Base-by-base conservation (phyloP, 2,329 filamentous ascomycete genomes). In the Aspergillus aculeatus region DNA sequence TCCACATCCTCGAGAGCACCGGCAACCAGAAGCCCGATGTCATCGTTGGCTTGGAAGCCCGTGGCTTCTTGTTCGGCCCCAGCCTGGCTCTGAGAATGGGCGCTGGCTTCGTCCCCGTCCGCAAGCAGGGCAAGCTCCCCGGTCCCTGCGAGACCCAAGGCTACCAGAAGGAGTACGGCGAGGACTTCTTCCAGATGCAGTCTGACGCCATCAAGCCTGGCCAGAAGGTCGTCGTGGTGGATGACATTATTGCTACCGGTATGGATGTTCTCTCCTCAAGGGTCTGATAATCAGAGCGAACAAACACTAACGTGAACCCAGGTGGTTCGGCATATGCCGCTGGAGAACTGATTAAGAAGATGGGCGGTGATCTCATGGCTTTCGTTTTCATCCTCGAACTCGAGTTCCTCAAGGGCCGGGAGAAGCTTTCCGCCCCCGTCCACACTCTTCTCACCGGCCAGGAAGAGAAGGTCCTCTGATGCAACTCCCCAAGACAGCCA, bases 201-300 rank as follows among this genome's bases (percentile, higher is more conserved):
- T 82, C 85, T 67, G 92, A 90, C 77, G 89, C 89, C 49, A 88
- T 99, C 71, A 88, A 90, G 80, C 83, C 86, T 54, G 93, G 93
- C 38, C 91, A 96, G 81, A 93, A 89, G 77, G 94, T 96, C 59
- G 81, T 99, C 63, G 85, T 99, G 66, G 92, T 99, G 32, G 95
- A 99, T 77, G 95, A 99, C 76, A 96, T 99, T 73, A 98, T 99
- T 80, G 95, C 95, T 59, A 99, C 95, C 66, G 94, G 94, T 96
- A 83, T 77, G 89, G 59, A 44, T 47, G 31, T 52, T 29, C 19
- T 31, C 21, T 19, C 12, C 14, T 41, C 16, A 29, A 31, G 12
- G 41, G 49, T 54, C 16, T 51, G 44, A 10, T 29, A 32, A 35
- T 35, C 32, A 35, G 14, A 16, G 32, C 11, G n/a, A 35, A 38